These are phyloP conservation scores for Pseudogymnoascus sp. DNA, from an alignment of 2,329 filamentous ascomycete species.

Conservation along the genomic window DNA sequence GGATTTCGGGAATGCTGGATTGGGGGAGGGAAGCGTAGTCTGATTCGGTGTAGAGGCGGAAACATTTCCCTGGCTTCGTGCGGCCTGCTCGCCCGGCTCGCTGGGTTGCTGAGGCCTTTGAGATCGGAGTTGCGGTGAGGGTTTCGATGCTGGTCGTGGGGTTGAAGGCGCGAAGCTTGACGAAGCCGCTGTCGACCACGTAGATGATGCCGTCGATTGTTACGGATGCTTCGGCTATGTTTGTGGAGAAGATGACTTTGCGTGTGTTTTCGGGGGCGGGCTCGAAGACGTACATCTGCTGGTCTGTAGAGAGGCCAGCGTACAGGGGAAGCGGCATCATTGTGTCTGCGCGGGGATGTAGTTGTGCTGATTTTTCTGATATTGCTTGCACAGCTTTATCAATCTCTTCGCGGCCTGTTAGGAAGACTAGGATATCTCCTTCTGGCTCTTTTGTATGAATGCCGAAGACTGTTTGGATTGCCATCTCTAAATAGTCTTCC, in stretches of 20 bases:
- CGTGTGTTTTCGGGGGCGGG: conserved; percentile 70
- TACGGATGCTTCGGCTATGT: conserved; percentile 92
- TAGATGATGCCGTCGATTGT: conserved; percentile 89
- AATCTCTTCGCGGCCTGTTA: conserved; percentile 91
- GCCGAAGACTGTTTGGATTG: conserved; percentile 74
- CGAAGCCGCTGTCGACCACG: conserved; percentile 84
- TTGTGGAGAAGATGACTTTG: conserved; percentile 89
- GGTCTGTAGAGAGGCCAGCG: conserved; percentile 77
- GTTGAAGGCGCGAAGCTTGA: conserved; percentile 81
- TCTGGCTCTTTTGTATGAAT: conserved; percentile 74
- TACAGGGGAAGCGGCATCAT: conserved; percentile 74
- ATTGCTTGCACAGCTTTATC: conserved; percentile 73
- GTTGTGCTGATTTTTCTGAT: conserved; percentile 57
- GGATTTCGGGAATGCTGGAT: conserved; percentile 78
- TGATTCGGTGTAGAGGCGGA: conserved; percentile 78
- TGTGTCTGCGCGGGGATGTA: conserved; percentile 49
- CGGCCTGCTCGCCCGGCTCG: conserved; percentile 83
- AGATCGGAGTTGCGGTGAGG: conserved; percentile 71
- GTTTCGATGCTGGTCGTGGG: conserved; percentile 80
- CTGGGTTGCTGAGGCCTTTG: conserved; percentile 88
- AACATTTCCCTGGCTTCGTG: conserved; percentile 87
- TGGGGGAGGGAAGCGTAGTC: conserved; percentile 58
- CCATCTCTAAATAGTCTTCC: conserved; percentile 79
- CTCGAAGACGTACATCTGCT: conserved; percentile 94
- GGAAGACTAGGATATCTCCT: conserved; percentile 83